phyloP scores from a whole-genome alignment of 306 rosid genomes.

The Prunus campanulata region DNA sequence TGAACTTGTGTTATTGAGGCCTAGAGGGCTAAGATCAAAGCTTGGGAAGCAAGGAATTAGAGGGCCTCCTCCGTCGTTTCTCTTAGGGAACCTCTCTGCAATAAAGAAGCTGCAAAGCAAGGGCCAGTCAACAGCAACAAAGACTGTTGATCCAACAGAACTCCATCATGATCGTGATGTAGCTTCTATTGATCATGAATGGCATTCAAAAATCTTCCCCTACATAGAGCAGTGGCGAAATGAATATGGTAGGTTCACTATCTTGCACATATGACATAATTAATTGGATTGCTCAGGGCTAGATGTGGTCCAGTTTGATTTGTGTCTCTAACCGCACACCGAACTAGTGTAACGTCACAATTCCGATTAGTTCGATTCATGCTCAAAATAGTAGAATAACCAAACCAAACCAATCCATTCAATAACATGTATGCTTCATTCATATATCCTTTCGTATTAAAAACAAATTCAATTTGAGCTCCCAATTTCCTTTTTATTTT shows the following conservation, averaged over 20 bases:
- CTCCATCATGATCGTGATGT: background rate
- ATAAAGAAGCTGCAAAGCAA: constrained; percentile 32
- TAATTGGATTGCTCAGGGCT: too few relatives aligned
- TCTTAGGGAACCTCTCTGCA: constrained; percentile 52
- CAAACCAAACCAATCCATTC: too few relatives aligned
- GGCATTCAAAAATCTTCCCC: constrained; percentile 49
- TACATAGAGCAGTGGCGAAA: constrained; percentile 46
- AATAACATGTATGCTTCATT: too few relatives aligned
- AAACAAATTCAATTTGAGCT: too few relatives aligned
- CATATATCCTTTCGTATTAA: too few relatives aligned
- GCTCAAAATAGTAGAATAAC: too few relatives aligned
- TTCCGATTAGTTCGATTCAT: too few relatives aligned
- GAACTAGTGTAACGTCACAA: too few relatives aligned
- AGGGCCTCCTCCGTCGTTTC: constrained; percentile 56
- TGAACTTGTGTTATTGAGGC: constrained; percentile 30
- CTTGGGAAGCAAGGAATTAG: constrained; percentile 56
- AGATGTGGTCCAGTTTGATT: too few relatives aligned
- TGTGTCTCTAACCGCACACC: too few relatives aligned
- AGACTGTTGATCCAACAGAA: background rate
- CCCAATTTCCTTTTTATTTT: background rate
- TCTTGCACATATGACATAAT: background rate
- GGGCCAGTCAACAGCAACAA: background rate
- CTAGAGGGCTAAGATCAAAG: constrained; percentile 45
- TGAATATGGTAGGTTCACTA: constrained; percentile 41
- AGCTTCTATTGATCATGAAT: constrained; percentile 33